phyloP scores from a whole-genome alignment of 768 basidiomycete genomes.

The Goffeauzyma gilvescens region DNA sequence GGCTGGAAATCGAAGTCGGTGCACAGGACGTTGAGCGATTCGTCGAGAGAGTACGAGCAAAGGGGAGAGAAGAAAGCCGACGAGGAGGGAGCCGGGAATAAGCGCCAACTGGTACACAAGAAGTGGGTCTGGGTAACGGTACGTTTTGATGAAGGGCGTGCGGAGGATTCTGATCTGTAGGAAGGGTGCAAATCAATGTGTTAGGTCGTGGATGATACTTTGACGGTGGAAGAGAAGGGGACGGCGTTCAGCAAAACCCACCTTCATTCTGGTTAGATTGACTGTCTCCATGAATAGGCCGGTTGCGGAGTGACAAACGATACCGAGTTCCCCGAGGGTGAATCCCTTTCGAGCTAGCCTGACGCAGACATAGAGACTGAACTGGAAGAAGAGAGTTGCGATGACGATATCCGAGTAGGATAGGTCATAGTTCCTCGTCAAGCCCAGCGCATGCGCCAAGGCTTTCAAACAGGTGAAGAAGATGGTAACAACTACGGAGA shows the following conservation, averaged over 20 bases:
- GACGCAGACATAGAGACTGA: conserved; percentile 70
- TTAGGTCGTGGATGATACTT: neutral
- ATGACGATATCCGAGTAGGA: conserved; percentile 54
- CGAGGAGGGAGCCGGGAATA: conserved; percentile 73
- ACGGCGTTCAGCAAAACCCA: too few species aligned
- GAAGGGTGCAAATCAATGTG: too few species aligned
- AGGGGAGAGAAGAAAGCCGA: conserved; percentile 88
- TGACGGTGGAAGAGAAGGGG: neutral
- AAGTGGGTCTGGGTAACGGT: conserved; percentile 76
- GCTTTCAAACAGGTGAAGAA: conserved; percentile 25
- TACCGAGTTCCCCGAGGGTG: conserved; percentile 78
- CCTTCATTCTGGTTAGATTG: conserved; percentile 63
- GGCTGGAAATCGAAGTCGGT: conserved; percentile 58
- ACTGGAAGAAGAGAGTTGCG: conserved; percentile 67
- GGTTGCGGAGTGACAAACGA: conserved; percentile 76
- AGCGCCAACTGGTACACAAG: conserved; percentile 80
- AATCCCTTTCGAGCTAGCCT: conserved; percentile 85
- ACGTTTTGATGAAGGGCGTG: conserved; percentile 73
- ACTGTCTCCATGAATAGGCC: conserved; percentile 68
- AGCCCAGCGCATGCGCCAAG: conserved; percentile 7
- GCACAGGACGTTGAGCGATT: conserved; percentile 64
- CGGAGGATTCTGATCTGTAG: conserved; percentile 57
- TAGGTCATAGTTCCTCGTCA: conserved; percentile 36
- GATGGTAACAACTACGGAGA: conserved; percentile 27
- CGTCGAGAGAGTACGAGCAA: conserved; percentile 77